Evolutionary conservation across 2,329 filamentous ascomycete species (phyloP).

Genomic region (Cercospora janseana): DNA sequence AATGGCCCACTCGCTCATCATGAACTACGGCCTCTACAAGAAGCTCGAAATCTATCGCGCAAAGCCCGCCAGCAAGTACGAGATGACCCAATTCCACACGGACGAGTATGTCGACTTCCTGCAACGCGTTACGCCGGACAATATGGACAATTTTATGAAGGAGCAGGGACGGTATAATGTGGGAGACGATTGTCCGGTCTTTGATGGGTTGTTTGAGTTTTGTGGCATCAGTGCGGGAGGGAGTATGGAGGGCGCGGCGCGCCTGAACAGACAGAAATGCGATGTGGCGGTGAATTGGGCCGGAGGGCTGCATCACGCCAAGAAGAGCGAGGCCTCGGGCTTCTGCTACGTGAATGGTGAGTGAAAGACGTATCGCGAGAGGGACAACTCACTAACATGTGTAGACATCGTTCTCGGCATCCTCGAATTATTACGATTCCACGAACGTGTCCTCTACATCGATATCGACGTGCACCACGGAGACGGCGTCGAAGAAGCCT

Average conservation of each 20-base stretch:
- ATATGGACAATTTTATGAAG: constrained; percentile 89
- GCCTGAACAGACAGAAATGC: constrained; percentile 65
- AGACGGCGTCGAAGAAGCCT: constrained; percentile 69
- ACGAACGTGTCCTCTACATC: constrained; percentile 64
- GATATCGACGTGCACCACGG: constrained; percentile 68
- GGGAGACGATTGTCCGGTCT: constrained; percentile 63
- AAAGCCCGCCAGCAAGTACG: constrained; percentile 58
- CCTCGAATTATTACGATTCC: constrained; percentile 62
- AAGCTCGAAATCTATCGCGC: constrained; percentile 66
- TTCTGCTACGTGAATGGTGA: constrained; percentile 52
- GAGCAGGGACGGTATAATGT: constrained; percentile 81
- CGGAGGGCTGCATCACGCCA: constrained; percentile 50
- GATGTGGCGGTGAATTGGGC: constrained; percentile 61
- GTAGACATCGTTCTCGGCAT: constrained; percentile 66
- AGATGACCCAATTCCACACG: constrained; percentile 72
- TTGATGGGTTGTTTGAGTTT: constrained; percentile 69
- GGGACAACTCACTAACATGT: constrained; percentile 5
- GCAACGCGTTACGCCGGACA: constrained; percentile 91
- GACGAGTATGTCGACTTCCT: constrained; percentile 72
- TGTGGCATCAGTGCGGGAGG: constrained; percentile 68
- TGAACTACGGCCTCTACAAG: constrained; percentile 72
- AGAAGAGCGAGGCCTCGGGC: constrained; percentile 49
- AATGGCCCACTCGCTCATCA: constrained; percentile 63
- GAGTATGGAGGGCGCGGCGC: constrained; percentile 68
- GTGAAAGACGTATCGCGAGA: constrained; percentile 5